Conservation (phyloP, 2,329 filamentous ascomycete species). For the Talaromyces rugulosus region DNA sequence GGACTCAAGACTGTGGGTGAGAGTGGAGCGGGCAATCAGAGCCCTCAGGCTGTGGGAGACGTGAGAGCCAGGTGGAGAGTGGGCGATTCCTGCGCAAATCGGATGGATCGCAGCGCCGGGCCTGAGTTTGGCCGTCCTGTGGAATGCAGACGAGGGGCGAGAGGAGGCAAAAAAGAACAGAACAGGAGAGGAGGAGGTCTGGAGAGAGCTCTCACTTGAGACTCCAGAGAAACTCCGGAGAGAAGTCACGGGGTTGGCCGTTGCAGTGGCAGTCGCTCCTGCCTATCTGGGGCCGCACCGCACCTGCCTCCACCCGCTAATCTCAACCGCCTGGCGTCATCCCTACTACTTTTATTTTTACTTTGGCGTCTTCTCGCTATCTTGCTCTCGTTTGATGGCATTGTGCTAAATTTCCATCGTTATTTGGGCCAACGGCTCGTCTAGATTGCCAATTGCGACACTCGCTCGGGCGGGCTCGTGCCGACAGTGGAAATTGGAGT, state of each 20-base stretch:
- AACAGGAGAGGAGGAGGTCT: not conserved
- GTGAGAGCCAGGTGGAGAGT: not conserved
- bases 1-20: not conserved
- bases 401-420: not conserved
- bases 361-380: not conserved
- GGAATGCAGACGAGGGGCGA: not conserved
- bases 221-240: not conserved
- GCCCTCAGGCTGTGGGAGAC: not conserved
- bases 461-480: not conserved
- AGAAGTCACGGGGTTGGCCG: not conserved
- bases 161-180: not conserved
- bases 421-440: not conserved
- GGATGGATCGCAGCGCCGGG: not conserved
- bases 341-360: too few relatives aligned
- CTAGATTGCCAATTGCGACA: not conserved
- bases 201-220: not conserved
- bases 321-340: too few relatives aligned
- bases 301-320: not conserved
- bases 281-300: not conserved
- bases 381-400: not conserved
- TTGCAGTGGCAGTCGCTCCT: not conserved
- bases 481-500: not conserved
- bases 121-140: not conserved
- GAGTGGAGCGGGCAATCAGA: not conserved
- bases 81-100: not conserved